Base-by-base conservation (phyloP, 2,329 filamentous ascomycete species). In the Penicillium vulpinum region DNA sequence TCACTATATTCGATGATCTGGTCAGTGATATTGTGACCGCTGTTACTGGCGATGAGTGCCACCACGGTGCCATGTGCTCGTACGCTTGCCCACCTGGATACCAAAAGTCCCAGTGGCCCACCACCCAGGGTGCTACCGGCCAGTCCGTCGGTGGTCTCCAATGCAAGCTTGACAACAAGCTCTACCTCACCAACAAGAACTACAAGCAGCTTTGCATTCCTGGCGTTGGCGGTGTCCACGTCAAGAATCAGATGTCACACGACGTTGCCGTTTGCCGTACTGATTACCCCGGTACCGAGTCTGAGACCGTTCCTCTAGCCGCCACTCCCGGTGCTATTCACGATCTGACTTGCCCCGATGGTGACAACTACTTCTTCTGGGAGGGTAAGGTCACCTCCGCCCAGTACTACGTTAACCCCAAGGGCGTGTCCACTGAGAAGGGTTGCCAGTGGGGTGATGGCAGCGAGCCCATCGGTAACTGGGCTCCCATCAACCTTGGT, bases 351-450 rank as follows among this genome's bases (percentile, higher is more conserved):
- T 93, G 91, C 80, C 89, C 93, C 45, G 78, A 88, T 63, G 85
- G 87, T 58, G 72, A 74, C 47, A 81, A 78, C 49, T 96, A 93
- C 81, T 97, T 92, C 81, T 77, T 81, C 60, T 96, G 91, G 90
- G 66, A 90, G 69, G 84, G 84, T 67, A 83, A 83, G 74, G 67
- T 78, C 49, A 97, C 94, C 51, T 92, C 91, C 46, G 92, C 92
- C 43, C 94, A 97, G 79, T 97, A 96, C 84, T 99, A 99, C 74
- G 84, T 97, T 77, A 97, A 97, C 84, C 89, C 89, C 68, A 83
- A 85, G 66, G 92, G 91, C 59, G 80, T 89, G 51, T 67, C 77
- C 18, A 78, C 86, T 57, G 73, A 85, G 63, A 77, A 92, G 13
- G 90, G 85, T 49, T 99, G 94, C 78, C 77, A 83, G 57, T 97